Evolutionary conservation across 2,329 filamentous ascomycete species (phyloP).

Genomic region (Sarocladium oryzae): DNA sequence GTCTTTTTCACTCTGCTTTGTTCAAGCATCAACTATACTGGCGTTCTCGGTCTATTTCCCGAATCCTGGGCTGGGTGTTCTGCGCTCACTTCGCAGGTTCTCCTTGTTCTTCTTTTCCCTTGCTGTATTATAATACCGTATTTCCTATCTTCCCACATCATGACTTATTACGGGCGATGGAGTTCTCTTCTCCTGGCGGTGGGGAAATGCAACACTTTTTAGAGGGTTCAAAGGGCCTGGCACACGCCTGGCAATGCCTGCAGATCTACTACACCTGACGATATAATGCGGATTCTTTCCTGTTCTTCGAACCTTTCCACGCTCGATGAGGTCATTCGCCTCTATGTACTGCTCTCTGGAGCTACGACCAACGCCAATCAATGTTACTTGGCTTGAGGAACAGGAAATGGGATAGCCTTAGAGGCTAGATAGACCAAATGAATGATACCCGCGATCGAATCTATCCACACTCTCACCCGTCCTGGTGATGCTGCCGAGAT

Average conservation of each 20-base stretch:
- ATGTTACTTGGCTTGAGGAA: too few species aligned
- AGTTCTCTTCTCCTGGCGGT: neutral
- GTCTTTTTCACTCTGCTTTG: neutral
- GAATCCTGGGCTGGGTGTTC: neutral
- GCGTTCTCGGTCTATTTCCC: neutral
- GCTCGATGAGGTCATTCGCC: neutral
- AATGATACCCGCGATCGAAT: slow-evolving; percentile 8
- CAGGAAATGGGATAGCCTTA: too few species aligned
- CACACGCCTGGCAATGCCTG: neutral
- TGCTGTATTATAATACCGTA: neutral
- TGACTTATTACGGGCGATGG: neutral
- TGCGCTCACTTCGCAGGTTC: slow-evolving; percentile 8
- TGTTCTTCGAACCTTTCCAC: neutral
- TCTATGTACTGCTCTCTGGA: too few species aligned
- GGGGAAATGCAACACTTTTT: neutral
- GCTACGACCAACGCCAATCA: too few species aligned
- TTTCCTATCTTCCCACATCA: neutral
- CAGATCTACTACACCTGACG: neutral
- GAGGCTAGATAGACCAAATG: neutral
- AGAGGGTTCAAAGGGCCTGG: neutral
- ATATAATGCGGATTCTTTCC: neutral
- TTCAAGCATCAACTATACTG: neutral
- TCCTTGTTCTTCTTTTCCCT: slow-evolving; percentile 6
- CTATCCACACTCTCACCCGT: too few species aligned
- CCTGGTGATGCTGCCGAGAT: too few species aligned